Conservation (phyloP, 352 stramenopile species). For the Phytophthora pisi region DNA sequence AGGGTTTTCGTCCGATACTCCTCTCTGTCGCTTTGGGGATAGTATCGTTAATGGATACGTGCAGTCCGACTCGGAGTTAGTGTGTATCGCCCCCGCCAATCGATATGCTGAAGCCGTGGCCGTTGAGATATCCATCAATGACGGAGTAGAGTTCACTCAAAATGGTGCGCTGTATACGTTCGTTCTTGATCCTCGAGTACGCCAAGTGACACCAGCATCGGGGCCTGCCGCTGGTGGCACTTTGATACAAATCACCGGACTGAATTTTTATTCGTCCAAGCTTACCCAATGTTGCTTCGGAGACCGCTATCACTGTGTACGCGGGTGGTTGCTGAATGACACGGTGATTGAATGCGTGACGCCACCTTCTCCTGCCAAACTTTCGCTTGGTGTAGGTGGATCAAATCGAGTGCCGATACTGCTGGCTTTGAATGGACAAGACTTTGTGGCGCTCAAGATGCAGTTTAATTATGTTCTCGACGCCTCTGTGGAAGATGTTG, state of each 20-base stretch:
- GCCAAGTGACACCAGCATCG: constrained; percentile 44
- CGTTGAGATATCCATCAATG: constrained; percentile 86
- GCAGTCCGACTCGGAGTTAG: constrained; percentile 41
- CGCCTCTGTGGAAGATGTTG: constrained; percentile 45
- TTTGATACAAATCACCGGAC: constrained; percentile 52
- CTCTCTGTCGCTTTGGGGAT: constrained; percentile 64
- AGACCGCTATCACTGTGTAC: constrained; percentile 40
- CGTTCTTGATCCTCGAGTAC: constrained; percentile 50
- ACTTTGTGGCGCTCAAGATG: constrained; percentile 49
- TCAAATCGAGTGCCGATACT: constrained; percentile 51
- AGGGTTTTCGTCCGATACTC: constrained; percentile 35
- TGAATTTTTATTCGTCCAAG: constrained; percentile 64
- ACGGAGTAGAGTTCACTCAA: constrained; percentile 88
- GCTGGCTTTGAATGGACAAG: constrained; percentile 81
- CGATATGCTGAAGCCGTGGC: constrained; percentile 37
- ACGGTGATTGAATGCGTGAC: constrained; percentile 41
- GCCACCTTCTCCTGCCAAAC: constrained; percentile 36
- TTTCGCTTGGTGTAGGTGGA: constrained; percentile 9
- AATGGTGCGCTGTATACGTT: constrained; percentile 75
- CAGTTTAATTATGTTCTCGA: constrained; percentile 72
- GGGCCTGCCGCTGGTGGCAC: constrained; percentile 63
- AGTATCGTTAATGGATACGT: constrained; percentile 44
- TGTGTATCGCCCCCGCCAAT: constrained; percentile 49
- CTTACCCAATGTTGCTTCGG: constrained; percentile 73
- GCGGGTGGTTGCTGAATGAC: constrained; percentile 42